phyloP scores from a whole-genome alignment of 78 protist species.

The Polysphondylium violaceum region DNA sequence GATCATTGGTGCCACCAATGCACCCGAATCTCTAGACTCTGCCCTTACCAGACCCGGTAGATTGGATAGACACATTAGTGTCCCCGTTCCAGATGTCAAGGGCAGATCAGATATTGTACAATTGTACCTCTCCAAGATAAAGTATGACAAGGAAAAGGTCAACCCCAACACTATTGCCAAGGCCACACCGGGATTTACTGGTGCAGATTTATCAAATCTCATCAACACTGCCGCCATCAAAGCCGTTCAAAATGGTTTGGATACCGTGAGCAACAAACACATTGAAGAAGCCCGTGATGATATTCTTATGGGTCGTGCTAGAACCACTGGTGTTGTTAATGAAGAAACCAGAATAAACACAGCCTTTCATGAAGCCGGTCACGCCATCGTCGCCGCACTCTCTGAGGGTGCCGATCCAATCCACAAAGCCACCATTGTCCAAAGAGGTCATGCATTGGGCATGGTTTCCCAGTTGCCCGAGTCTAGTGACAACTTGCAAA shows the following conservation, averaged over 20 bases:
- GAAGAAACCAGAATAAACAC: conserved; percentile 68
- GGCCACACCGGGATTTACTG: conserved; percentile 90
- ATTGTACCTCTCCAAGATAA: conserved; percentile 20
- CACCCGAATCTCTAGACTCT: conserved; percentile 92
- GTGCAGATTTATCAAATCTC: conserved; percentile 94
- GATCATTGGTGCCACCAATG: conserved; percentile 97
- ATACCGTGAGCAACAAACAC: conserved; percentile 58
- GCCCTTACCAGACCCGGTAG: conserved; percentile 99
- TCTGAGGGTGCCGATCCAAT: conserved; percentile 90
- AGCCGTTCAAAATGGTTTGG: conserved; percentile 86
- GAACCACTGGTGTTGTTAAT: conserved; percentile 80
- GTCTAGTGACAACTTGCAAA: conserved; percentile 62
- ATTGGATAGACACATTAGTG: conserved; percentile 92
- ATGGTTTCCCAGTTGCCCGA: conserved; percentile 92
- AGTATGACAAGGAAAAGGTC: not conserved
- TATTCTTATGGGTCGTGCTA: conserved; percentile 85
- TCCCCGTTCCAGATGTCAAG: conserved; percentile 94
- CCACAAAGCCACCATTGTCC: conserved; percentile 97
- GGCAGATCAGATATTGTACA: conserved; percentile 68
- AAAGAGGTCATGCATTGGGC: conserved; percentile 89
- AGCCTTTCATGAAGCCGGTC: conserved; percentile 98
- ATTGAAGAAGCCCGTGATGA: conserved; percentile 94
- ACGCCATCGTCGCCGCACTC: conserved; percentile 93
- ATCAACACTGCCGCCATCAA: conserved; percentile 94
- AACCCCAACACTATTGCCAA: conserved; percentile 30